phyloP scores from a whole-genome alignment of 2,329 filamentous ascomycete species.

The Trichothecium sympodiale region DNA sequence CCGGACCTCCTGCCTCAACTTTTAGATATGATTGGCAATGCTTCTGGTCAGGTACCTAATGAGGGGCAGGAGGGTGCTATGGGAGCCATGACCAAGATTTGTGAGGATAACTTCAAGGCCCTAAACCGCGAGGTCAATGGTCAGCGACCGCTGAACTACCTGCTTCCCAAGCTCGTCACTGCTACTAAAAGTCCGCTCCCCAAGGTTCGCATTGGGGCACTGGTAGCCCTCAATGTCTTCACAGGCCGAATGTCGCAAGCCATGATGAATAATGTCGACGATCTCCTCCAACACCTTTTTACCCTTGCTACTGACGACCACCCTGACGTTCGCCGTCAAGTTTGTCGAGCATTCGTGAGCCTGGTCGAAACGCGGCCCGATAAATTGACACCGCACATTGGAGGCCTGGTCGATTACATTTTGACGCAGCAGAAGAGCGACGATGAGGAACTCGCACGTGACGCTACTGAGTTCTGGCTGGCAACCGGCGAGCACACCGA shows the following conservation, averaged over 20 bases:
- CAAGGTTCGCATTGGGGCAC: constrained; percentile 68
- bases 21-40: constrained; percentile 65
- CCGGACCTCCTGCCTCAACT: constrained; percentile 81
- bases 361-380: constrained; percentile 85
- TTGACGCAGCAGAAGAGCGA: constrained; percentile 78
- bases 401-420: constrained; percentile 85
- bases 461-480: constrained; percentile 96
- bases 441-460: constrained; percentile 81
- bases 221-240: constrained; percentile 86
- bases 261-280: constrained; percentile 69
- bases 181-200: constrained; percentile 68
- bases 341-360: constrained; percentile 87
- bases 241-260: constrained; percentile 75
- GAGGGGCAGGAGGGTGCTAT: constrained; percentile 87
- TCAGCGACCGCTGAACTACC: constrained; percentile 74
- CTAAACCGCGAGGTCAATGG: constrained; percentile 82
- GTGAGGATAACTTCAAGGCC: constrained; percentile 84
- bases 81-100: constrained; percentile 87
- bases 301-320: constrained; percentile 65
- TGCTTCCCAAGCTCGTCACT: constrained; percentile 83
- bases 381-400: constrained; percentile 80
- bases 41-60: constrained; percentile 52
- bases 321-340: constrained; percentile 78
- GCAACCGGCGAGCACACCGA: constrained; percentile 80
- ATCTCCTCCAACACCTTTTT: constrained; percentile 74